Percentiles rank a stretch among this genome's conserved stretches.
Conservation (phyloP, 176 grass and related monocot species). For the Urochloa ruziziensis region DNA sequence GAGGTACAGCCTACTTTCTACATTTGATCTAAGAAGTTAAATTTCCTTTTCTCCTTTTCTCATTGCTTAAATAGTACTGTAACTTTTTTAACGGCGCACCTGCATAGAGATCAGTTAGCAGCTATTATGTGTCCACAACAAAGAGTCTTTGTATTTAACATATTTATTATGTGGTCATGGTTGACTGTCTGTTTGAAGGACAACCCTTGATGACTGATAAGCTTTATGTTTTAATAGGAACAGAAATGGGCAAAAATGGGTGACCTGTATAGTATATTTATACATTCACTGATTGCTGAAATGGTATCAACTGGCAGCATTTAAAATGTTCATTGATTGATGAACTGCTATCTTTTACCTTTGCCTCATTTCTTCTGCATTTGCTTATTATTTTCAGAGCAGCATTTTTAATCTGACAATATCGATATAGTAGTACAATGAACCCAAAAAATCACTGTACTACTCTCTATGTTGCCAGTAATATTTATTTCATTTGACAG, state of each 20-base stretch:
- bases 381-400: too few species aligned
- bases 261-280: neutral
- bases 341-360: too few species aligned
- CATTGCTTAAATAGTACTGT: neutral
- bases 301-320: too few species aligned
- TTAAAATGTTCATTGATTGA: too few species aligned
- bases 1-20: conserved; percentile 56
- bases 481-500: too few species aligned
- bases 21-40: neutral
- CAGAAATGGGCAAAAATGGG: neutral
- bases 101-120: conserved; percentile 3
- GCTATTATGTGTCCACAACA: conserved; percentile 9
- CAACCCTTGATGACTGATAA: neutral
- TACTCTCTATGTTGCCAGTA: too few species aligned
- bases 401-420: too few species aligned
- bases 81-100: neutral
- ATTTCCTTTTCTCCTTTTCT: neutral
- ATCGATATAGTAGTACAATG: too few species aligned
- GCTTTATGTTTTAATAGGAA: neutral
- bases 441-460: too few species aligned
- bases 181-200: neutral
- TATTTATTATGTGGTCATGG: conserved; percentile 11
- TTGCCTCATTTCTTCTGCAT: too few species aligned
- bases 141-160: neutral
- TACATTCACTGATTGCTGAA: neutral